Evolutionary conservation across 176 grass and related monocot genomes (phyloP).

Genomic region (Eragrostis curvula): DNA sequence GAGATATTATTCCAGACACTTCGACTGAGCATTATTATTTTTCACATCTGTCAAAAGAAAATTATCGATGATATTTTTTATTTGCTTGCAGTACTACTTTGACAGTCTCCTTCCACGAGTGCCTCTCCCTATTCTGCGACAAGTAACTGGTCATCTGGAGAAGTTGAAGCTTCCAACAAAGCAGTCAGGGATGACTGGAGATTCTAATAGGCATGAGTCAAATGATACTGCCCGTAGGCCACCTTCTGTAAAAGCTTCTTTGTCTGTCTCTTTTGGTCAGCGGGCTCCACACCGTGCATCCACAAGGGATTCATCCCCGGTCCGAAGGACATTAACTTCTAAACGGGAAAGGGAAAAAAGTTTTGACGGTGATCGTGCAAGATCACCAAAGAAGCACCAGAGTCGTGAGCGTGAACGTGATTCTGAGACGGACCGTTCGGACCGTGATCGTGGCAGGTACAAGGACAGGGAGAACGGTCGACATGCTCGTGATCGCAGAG

Average conservation of each 20-base stretch:
- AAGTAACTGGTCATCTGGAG: conserved; percentile 79
- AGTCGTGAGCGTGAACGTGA: conserved; percentile 53
- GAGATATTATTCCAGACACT: conserved; percentile 5
- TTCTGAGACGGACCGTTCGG: conserved; percentile 36
- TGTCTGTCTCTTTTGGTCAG: conserved; percentile 98
- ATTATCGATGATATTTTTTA: conserved; percentile 31
- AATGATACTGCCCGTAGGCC: conserved; percentile 86
- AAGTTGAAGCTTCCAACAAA: conserved; percentile 90
- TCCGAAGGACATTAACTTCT: conserved; percentile 64
- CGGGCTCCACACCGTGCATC: conserved; percentile 96
- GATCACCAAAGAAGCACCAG: conserved; percentile 39
- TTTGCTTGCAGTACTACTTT: conserved; percentile 87
- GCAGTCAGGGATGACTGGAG: conserved; percentile 81
- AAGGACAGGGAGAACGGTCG: conserved; percentile 56
- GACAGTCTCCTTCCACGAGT: conserved; percentile 91
- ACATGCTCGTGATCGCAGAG: conserved; percentile 38
- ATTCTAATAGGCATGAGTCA: conserved; percentile 85
- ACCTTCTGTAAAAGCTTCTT: conserved; percentile 91
- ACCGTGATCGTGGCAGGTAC: conserved; percentile 49
- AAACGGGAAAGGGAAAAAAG: conserved; percentile 53
- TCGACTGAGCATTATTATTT: conserved; percentile 13
- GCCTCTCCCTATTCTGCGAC: conserved; percentile 75
- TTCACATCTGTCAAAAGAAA: conserved; percentile 4
- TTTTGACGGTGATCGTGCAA: conserved; percentile 46
- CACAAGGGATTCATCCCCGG: conserved; percentile 89